Conservation (phyloP, 2,329 filamentous ascomycete species). For the Trichophyton equinum region DNA sequence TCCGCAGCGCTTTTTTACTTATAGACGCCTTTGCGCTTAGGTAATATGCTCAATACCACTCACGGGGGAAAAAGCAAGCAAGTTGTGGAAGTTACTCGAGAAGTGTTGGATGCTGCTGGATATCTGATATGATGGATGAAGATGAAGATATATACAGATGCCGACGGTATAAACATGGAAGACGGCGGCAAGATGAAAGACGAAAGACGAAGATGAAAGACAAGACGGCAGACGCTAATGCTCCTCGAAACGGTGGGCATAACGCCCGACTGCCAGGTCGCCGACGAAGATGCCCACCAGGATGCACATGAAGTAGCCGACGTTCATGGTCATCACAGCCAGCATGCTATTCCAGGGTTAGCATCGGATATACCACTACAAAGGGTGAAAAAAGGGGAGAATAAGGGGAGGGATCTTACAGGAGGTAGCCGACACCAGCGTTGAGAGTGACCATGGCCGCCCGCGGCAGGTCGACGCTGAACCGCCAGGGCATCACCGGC, state of each 20-base stretch:
- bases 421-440: slow-evolving; percentile 67
- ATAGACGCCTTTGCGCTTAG: background rate
- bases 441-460: slow-evolving; percentile 59
- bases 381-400: background rate
- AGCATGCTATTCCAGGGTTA: slow-evolving; percentile 54
- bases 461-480: slow-evolving; percentile 65
- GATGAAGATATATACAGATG: background rate
- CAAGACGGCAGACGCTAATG: slow-evolving; percentile 28
- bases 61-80: background rate
- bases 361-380: slow-evolving; percentile 7
- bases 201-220: background rate
- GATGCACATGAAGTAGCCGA: slow-evolving; percentile 74
- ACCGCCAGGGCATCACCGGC: slow-evolving; percentile 58
- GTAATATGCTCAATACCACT: slow-evolving; percentile 11
- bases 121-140: background rate
- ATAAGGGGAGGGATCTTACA: slow-evolving; percentile 45
- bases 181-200: background rate
- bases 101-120: too few species aligned
- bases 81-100: background rate
- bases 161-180: background rate
- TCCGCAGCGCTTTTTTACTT: too few species aligned
- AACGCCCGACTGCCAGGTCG: slow-evolving; percentile 67
- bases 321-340: slow-evolving; percentile 79
- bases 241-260: slow-evolving; percentile 36
- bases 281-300: slow-evolving; percentile 72